Conservation (phyloP, 768 basidiomycete species). For the Collybia sp. region DNA sequence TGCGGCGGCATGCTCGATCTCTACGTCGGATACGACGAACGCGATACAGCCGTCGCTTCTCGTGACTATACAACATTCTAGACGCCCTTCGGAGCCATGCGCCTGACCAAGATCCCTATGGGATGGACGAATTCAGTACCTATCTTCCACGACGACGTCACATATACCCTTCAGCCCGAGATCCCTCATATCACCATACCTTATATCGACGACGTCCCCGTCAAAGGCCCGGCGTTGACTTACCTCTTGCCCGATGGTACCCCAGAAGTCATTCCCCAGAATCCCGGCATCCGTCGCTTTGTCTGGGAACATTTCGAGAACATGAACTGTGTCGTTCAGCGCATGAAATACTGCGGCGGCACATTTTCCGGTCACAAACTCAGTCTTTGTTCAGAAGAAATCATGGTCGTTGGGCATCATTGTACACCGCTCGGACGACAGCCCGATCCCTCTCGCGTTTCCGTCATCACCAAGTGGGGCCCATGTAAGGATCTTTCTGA, state of each 20-base stretch:
- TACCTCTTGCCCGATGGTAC: conserved; percentile 17
- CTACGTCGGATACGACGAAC: conserved; percentile 31
- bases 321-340: conserved; percentile 22
- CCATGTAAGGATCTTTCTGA: conserved; percentile 13
- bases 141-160: conserved; percentile 14
- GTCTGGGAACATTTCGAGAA: conserved; percentile 27
- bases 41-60: conserved; percentile 19
- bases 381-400: conserved; percentile 13
- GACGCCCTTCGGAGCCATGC: conserved; percentile 22
- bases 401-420: conserved; percentile 24
- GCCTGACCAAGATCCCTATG: conserved; percentile 29
- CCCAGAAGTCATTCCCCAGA: conserved; percentile 23
- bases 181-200: conserved; percentile 22
- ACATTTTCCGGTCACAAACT: conserved; percentile 28
- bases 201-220: conserved; percentile 25
- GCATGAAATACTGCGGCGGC: conserved; percentile 21
- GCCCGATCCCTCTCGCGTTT: conserved; percentile 16
- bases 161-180: conserved; percentile 20
- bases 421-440: conserved; percentile 26
- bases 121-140: conserved; percentile 28
- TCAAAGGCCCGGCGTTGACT: conserved; percentile 23
- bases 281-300: conserved; percentile 24
- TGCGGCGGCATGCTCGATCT: conserved; percentile 28
- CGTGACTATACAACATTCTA: conserved; percentile 36
- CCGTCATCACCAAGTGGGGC: conserved; percentile 21